Evolutionary conservation across 768 basidiomycete species (phyloP).

Genomic region (Tricholoma matsutake): DNA sequence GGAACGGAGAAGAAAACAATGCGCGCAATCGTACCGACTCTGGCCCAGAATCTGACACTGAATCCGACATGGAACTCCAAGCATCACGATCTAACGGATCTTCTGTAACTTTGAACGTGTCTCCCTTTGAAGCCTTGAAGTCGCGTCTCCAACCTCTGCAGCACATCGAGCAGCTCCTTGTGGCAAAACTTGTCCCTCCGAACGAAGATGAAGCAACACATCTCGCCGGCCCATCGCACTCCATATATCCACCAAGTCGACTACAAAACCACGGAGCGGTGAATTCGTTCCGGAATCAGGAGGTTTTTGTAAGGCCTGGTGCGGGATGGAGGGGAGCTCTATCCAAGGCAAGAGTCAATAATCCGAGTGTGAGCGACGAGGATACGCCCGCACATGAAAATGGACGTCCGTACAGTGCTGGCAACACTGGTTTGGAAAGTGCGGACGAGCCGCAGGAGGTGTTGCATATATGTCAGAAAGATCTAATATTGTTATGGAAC

Average conservation of each 20-base stretch:
- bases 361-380: conserved; percentile 23
- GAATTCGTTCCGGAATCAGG: conserved; percentile 36
- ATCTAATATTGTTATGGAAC: conserved; percentile 67
- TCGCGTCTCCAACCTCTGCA: conserved; percentile 62
- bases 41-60: conserved; percentile 23
- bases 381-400: conserved; percentile 11
- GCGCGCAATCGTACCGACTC: conserved; percentile 11
- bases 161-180: conserved; percentile 66
- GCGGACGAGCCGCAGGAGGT: conserved; percentile 59
- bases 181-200: conserved; percentile 65
- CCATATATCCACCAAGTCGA: conserved; percentile 19
- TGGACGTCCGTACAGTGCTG: conserved; percentile 41
- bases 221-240: conserved; percentile 25
- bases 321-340: conserved; percentile 63
- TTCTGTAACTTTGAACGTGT: conserved; percentile 22
- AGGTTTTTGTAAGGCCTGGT: conserved; percentile 64
- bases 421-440: conserved; percentile 44
- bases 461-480: conserved; percentile 53
- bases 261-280: conserved; percentile 10
- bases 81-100: conserved; percentile 20
- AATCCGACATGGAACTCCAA: conserved; percentile 20
- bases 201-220: conserved; percentile 59
- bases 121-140: conserved; percentile 53
- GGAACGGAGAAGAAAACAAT: conserved; percentile 6
- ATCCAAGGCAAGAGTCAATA: conserved; percentile 39